These are phyloP conservation scores for Phytophthora parvispora DNA, from an alignment of 352 stramenopile species.

Conservation along the genomic window DNA sequence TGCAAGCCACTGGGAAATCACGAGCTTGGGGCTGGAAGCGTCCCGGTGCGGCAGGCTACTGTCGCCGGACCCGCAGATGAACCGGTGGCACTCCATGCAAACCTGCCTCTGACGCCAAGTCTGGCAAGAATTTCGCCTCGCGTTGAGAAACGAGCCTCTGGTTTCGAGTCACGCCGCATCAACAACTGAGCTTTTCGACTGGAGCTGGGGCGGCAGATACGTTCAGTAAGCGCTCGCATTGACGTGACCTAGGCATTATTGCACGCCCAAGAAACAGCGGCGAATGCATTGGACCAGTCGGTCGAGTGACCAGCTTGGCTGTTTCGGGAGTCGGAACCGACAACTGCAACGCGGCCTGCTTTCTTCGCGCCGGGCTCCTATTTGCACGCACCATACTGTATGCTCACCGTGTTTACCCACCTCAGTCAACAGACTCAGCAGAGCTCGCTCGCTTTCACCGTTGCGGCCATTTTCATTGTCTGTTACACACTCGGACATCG, in stretches of 20 bases:
- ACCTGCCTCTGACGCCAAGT: background rate
- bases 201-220: background rate
- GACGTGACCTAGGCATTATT: background rate
- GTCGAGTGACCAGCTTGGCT: background rate
- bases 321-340: background rate
- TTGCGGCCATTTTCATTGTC: constrained; percentile 13
- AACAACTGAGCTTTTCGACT: constrained; percentile 2
- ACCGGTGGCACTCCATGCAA: background rate
- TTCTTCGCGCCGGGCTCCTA: no score
- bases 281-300: constrained; percentile 2
- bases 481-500: constrained; percentile 10
- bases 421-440: background rate
- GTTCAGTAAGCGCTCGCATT: background rate
- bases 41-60: constrained; percentile 15
- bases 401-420: no score
- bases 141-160: background rate
- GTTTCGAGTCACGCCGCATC: background rate
- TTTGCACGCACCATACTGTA: background rate
- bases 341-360: background rate
- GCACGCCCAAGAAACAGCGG: background rate
- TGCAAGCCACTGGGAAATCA: constrained; percentile 15
- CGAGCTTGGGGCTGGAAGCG: constrained; percentile 8
- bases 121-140: constrained; percentile 8
- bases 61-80: constrained; percentile 10
- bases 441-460: background rate